A percentile compares a stretch with the other conserved stretches of the same genome.
Conservation (phyloP, 208 protist genomes). For the Acanthamoeba sp. region DNA sequence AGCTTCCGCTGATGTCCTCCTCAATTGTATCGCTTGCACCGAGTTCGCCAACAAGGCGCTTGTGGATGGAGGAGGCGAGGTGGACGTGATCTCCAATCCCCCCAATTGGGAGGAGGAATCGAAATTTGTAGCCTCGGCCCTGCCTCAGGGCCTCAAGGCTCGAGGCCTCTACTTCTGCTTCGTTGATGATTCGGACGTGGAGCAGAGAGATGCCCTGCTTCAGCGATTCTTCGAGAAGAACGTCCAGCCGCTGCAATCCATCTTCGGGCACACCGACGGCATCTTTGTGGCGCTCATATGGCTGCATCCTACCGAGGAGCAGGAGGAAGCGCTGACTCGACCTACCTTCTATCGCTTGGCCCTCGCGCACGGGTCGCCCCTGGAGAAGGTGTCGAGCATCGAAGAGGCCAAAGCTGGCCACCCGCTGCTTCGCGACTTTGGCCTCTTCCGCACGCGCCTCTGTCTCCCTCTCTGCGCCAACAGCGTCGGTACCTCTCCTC, state of each 20-base stretch:
- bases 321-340: background rate
- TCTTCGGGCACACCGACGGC: background rate
- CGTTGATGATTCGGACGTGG: background rate
- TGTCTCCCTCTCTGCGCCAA: background rate
- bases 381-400: background rate
- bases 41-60: background rate
- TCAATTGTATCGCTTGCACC: constrained; percentile 36
- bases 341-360: background rate
- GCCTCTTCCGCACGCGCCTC: constrained; percentile 2
- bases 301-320: background rate
- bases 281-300: background rate
- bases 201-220: background rate
- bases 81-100: background rate
- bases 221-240: background rate
- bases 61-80: background rate
- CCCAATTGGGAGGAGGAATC: constrained; percentile 36
- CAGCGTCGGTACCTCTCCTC: background rate
- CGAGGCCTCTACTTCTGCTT: constrained; percentile 29
- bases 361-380: background rate
- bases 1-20: background rate
- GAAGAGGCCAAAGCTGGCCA: constrained; percentile 30
- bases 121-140: background rate
- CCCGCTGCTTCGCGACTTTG: background rate
- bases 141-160: background rate
- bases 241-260: background rate